Base-by-base conservation (phyloP, 257 asterid species). In the Fraxinus pennsylvanica region DNA sequence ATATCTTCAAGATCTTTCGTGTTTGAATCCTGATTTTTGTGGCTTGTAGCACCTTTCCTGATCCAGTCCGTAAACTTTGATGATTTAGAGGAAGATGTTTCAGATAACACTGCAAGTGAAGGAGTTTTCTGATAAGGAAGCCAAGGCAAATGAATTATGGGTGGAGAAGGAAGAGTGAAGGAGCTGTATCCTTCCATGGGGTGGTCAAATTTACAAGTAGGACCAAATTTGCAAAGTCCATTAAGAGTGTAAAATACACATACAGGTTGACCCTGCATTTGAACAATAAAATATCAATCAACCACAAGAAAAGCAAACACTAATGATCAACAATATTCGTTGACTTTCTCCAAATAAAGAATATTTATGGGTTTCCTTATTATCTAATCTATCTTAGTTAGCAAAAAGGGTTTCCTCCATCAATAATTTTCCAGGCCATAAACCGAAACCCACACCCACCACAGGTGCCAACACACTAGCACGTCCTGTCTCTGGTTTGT, bases 191-290 rank as follows among this genome's bases (percentile, higher is more conserved):
- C 91, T 1, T 85, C 85, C 90, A 89, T 38, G 12, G 96, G 96
- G 75, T 90, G 96, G 75, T 90, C 96, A 45, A 74, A 90, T 78
- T 74, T 85, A 81, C 96, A 88, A 2, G 91, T 77, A 1, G 92
- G 92, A 3, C 96, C 96, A 30, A 80, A 90, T 79, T 82, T 88
- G 95, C 95, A 90, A 38, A 90, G 80, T 15, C 95, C 91, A 14
- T 88, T 83, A 13, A 76, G 80, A 76, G 75, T 81, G 85, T 90
- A 90, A 75, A 81, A 71, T 0, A 87, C 81, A 72, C 92, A 90
- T 41, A 86, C 69, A 25, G 96, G 79, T 29, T 80, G 89, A 17
- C 92, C 96, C 96, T 88, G 89, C 85, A 82, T 84, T 72, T 10
- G 32, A 76, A 22, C 71, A 77, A 59, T n/a, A 22, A 73, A 32